phyloP scores from a whole-genome alignment of 129 eudicot genomes.

The Tagetes erecta region DNA sequence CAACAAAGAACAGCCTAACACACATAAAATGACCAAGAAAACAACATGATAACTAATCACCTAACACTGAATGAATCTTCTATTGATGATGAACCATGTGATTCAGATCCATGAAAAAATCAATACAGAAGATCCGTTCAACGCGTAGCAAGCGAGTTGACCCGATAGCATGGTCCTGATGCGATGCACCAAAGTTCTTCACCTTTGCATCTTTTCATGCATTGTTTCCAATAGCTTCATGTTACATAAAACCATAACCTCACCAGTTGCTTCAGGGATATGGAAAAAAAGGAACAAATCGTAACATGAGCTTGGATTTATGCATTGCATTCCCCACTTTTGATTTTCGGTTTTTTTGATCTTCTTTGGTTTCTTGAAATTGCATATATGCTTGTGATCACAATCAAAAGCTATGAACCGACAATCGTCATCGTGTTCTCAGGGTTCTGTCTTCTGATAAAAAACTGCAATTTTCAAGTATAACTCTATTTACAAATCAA shows the following conservation, averaged over 20 bases:
- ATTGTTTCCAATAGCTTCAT: conserved; percentile 18
- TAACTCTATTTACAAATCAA: conserved; percentile 37
- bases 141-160: not conserved
- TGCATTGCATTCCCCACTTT: conserved; percentile 15
- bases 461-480: conserved; percentile 21
- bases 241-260: conserved; percentile 33
- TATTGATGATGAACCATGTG: conserved; percentile 29
- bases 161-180: not conserved
- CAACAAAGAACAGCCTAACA: conserved; percentile 12
- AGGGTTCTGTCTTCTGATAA: conserved; percentile 21
- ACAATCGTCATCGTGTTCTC: not conserved
- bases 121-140: conserved; percentile 24
- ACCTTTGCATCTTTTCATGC: conserved; percentile 9
- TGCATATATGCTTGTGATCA: conserved; percentile 24
- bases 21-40: conserved; percentile 31
- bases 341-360: not conserved
- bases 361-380: conserved; percentile 22
- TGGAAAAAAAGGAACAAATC: conserved; percentile 20
- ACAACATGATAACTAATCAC: conserved; percentile 18
- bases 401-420: conserved; percentile 33
- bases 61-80: conserved; percentile 23
- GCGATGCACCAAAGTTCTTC: not conserved
- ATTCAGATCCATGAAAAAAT: conserved; percentile 23
- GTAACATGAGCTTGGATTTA: conserved; percentile 24
- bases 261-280: not conserved